These are phyloP conservation scores for Candida pseudoviswanathii DNA, from an alignment of 1,139 yeast genomes.

Conservation along the genomic window DNA sequence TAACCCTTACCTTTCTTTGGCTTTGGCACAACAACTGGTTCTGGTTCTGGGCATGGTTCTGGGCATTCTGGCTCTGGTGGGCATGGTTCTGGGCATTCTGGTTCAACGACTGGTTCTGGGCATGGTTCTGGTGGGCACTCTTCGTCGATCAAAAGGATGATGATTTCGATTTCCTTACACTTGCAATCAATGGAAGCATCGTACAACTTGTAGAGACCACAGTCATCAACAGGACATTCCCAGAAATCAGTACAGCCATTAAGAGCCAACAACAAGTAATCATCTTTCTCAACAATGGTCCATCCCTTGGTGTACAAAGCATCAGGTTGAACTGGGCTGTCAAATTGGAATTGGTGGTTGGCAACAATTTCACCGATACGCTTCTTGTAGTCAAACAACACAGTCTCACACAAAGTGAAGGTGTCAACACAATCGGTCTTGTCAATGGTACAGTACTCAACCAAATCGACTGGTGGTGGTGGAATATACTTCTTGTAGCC, in stretches of 20 bases:
- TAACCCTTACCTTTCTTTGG: background rate
- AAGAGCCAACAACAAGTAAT: constrained; percentile 25
- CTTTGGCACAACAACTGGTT: background rate
- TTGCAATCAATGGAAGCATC: constrained; percentile 20
- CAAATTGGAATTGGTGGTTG: constrained; percentile 49
- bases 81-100: background rate
- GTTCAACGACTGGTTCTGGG: background rate
- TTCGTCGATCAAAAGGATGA: constrained; percentile 3
- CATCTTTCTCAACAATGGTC: constrained; percentile 18
- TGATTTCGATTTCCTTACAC: constrained; percentile 12
- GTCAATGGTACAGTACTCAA: background rate
- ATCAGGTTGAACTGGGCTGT: constrained; percentile 29
- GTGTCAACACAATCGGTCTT: background rate
- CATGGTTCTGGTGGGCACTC: background rate
- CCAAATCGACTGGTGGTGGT: too few species aligned
- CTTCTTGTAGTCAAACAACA: constrained; percentile 37
- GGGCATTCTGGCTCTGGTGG: too few species aligned
- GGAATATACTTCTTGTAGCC: background rate
- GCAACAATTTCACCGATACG: constrained; percentile 48
- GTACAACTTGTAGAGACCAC: constrained; percentile 11
- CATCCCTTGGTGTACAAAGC: constrained; percentile 12
- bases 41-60: too few species aligned
- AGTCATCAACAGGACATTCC: constrained; percentile 47
- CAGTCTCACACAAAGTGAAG: constrained; percentile 51
- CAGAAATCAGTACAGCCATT: constrained; percentile 17